phyloP scores from a whole-genome alignment of 768 basidiomycete species.

The Mycena metata region DNA sequence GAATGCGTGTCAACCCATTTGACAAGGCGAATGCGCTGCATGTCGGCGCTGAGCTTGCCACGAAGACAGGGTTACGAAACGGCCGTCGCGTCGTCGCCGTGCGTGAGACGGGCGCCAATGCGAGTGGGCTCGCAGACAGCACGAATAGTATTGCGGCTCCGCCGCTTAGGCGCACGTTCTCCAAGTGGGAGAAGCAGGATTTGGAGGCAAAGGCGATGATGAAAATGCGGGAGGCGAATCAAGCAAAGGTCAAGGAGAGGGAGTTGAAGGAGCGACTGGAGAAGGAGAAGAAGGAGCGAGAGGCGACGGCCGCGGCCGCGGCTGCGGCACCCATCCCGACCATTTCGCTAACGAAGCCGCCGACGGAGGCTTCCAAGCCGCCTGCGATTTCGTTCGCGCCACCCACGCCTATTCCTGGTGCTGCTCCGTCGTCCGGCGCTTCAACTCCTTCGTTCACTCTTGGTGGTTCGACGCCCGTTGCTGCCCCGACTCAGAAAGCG shows the following conservation, averaged over 20 bases:
- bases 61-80: slow-evolving; percentile 34
- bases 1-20: slow-evolving; percentile 67
- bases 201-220: slow-evolving; percentile 84
- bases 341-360: slow-evolving; percentile 45
- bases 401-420: slow-evolving; percentile 29
- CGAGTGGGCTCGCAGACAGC: slow-evolving; percentile 61
- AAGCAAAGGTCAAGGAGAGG: slow-evolving; percentile 58
- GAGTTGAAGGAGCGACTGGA: slow-evolving; percentile 59
- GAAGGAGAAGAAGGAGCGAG: slow-evolving; percentile 51
- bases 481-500: slow-evolving; percentile 3
- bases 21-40: slow-evolving; percentile 35
- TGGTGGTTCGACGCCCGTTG: slow-evolving; percentile 36
- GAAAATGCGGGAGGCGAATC: slow-evolving; percentile 69
- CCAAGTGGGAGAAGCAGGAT: slow-evolving; percentile 92
- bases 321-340: slow-evolving; percentile 46
- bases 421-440: slow-evolving; percentile 32
- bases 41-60: slow-evolving; percentile 41
- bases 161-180: slow-evolving; percentile 56
- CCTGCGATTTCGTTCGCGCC: slow-evolving; percentile 34
- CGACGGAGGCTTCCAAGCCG: slow-evolving; percentile 42
- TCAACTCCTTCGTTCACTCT: slow-evolving; percentile 41
- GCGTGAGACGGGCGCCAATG: slow-evolving; percentile 19
- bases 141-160: slow-evolving; percentile 57
- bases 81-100: slow-evolving; percentile 32
- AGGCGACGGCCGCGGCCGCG: slow-evolving; percentile 41